These are phyloP conservation scores for Opeltia flavorubescens DNA, from an alignment of 495 filamentous ascomycete species.

Conservation along the genomic window DNA sequence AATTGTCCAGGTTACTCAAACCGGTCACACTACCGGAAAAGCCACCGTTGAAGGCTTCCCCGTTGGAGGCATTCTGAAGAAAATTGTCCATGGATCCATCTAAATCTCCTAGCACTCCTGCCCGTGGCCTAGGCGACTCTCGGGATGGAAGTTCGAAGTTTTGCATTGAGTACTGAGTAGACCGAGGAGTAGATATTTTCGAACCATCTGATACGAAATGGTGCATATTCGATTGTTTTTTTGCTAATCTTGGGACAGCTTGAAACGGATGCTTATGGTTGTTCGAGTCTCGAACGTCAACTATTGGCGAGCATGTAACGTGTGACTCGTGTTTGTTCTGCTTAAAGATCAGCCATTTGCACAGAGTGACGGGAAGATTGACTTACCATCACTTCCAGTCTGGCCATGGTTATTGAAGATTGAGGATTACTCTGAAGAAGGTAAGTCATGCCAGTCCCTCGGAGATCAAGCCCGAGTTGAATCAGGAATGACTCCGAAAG, in stretches of 20 bases:
- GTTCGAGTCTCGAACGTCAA: background rate
- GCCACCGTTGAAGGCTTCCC: background rate
- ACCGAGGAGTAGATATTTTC: background rate
- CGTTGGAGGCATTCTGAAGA: background rate
- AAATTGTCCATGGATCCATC: background rate
- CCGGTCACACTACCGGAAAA: background rate
- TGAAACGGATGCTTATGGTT: background rate
- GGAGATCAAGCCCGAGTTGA: conserved; percentile 84
- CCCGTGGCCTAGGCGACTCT: background rate
- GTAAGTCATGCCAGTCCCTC: conserved; percentile 37
- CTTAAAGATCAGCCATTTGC: background rate
- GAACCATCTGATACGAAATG: background rate
- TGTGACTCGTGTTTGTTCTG: background rate
- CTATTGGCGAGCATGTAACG: background rate
- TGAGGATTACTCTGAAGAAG: conserved; percentile 11
- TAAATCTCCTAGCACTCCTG: too few species aligned
- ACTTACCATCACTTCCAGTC: conserved; percentile 1
- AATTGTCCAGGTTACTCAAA: background rate
- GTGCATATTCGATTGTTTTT: background rate
- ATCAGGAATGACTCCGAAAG: conserved; percentile 91
- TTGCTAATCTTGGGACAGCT: background rate
- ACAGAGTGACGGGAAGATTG: background rate
- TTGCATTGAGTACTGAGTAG: background rate
- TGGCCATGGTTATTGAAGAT: conserved; percentile 1
- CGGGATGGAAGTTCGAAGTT: background rate